These are phyloP conservation scores for Tirmania nivea DNA, from an alignment of 495 filamentous ascomycete species.

Conservation along the genomic window DNA sequence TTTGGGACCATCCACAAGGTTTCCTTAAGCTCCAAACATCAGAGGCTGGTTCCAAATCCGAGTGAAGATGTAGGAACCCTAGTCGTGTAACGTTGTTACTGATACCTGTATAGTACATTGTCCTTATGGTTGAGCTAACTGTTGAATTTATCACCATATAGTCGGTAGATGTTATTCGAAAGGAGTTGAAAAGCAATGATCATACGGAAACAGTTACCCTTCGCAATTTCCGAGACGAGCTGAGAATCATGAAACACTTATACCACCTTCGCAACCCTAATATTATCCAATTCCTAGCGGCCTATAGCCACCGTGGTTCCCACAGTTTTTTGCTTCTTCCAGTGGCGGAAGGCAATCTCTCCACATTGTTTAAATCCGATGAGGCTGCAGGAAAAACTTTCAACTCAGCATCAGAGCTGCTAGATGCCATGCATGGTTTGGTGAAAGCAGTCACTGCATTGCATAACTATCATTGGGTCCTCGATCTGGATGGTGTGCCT, in stretches of 20 bases:
- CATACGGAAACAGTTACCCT: too few species aligned
- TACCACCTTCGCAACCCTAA: background rate
- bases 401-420: too few species aligned
- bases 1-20: background rate
- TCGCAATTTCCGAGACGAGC: background rate
- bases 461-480: slow-evolving; percentile 6
- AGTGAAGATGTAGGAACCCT: background rate
- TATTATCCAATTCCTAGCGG: slow-evolving; percentile 3
- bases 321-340: slow-evolving; percentile 2
- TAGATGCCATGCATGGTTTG: background rate
- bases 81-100: background rate
- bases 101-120: background rate
- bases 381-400: too few species aligned
- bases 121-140: background rate
- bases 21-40: background rate
- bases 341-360: slow-evolving; percentile 1
- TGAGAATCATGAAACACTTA: background rate
- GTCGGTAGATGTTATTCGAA: background rate
- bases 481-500: too few species aligned
- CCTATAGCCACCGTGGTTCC: background rate
- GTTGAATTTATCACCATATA: background rate
- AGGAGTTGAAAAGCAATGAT: background rate
- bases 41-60: background rate
- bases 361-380: background rate
- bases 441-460: slow-evolving; percentile 3